Conservation (phyloP, 2,329 filamentous ascomycete genomes). For the Curvularia verruculosa region DNA sequence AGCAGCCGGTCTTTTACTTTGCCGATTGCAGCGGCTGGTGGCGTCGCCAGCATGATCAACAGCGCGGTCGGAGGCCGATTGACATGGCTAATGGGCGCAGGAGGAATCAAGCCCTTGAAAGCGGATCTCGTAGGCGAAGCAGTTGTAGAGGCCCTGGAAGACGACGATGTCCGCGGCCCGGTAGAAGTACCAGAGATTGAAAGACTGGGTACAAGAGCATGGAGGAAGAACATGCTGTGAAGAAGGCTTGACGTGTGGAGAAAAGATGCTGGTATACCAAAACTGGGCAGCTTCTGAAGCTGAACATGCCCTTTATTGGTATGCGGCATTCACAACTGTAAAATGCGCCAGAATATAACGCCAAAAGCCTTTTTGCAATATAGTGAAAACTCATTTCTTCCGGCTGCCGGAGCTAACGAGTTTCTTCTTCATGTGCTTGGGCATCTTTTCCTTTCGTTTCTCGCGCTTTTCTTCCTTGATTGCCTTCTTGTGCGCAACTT, state of each 20-base stretch:
- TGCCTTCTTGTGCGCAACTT: slow-evolving; percentile 84
- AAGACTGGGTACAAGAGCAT: slow-evolving; percentile 76
- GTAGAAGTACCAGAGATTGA: slow-evolving; percentile 83
- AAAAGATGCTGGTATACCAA: background rate
- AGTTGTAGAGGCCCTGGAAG: slow-evolving; percentile 82
- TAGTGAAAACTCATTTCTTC: slow-evolving; percentile 60
- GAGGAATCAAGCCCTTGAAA: slow-evolving; percentile 83
- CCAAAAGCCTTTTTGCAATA: background rate
- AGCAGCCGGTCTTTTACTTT: slow-evolving; percentile 79
- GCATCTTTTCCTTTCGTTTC: slow-evolving; percentile 92
- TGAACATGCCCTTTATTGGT: background rate
- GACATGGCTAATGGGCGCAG: slow-evolving; percentile 77
- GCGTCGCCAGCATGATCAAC: slow-evolving; percentile 78
- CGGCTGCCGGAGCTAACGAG: slow-evolving; percentile 68
- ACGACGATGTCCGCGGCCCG: slow-evolving; percentile 73
- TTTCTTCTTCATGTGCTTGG: slow-evolving; percentile 94
- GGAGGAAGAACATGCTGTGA: slow-evolving; percentile 88
- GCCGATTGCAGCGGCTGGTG: slow-evolving; percentile 79
- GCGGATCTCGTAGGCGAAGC: slow-evolving; percentile 88
- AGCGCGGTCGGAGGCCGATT: slow-evolving; percentile 76
- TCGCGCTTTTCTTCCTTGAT: slow-evolving; percentile 96
- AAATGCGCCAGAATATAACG: background rate
- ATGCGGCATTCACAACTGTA: background rate
- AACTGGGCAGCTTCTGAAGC: background rate
- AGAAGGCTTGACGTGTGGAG: background rate